These are phyloP conservation scores for Fusarium lyarnte DNA, from an alignment of 2,329 filamentous ascomycete genomes.

Conservation along the genomic window DNA sequence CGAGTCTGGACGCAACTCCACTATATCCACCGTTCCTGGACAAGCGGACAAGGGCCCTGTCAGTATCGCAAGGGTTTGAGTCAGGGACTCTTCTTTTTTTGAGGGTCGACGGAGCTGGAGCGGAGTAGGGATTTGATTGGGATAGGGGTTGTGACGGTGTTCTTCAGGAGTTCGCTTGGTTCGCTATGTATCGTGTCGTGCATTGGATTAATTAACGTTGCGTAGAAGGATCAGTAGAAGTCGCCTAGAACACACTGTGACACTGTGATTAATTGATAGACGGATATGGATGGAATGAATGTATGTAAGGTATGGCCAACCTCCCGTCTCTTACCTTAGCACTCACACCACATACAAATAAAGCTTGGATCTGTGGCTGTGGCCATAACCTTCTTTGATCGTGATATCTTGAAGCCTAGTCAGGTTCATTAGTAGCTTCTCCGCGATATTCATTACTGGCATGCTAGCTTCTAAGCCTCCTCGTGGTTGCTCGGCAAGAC, in stretches of 20 bases:
- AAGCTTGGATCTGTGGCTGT: background rate
- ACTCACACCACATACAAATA: background rate
- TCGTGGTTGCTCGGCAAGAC: conserved; percentile 29
- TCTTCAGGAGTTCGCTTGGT: conserved; percentile 39
- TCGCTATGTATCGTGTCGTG: conserved; percentile 35
- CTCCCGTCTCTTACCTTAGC: background rate
- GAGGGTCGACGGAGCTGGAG: conserved; percentile 20
- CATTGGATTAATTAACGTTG: conserved; percentile 35
- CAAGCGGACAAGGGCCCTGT: conserved; percentile 20
- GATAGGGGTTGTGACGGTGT: conserved; percentile 8
- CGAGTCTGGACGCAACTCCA: conserved; percentile 30
- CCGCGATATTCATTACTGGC: conserved; percentile 24
- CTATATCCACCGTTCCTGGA: conserved; percentile 40
- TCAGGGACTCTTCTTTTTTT: conserved; percentile 35
- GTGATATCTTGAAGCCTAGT: conserved; percentile 12
- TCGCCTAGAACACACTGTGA: background rate
- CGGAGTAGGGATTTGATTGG: conserved; percentile 26
- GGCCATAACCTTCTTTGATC: conserved; percentile 5
- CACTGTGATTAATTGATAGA: background rate
- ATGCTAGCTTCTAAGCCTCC: conserved; percentile 7
- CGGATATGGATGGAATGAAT: background rate
- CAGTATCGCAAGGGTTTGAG: conserved; percentile 37
- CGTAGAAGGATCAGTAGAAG: conserved; percentile 12
- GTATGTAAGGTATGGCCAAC: background rate
- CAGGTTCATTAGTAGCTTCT: conserved; percentile 13